Conservation (phyloP, 1,284 basidiomycete species). For the Mycena citricolor region DNA sequence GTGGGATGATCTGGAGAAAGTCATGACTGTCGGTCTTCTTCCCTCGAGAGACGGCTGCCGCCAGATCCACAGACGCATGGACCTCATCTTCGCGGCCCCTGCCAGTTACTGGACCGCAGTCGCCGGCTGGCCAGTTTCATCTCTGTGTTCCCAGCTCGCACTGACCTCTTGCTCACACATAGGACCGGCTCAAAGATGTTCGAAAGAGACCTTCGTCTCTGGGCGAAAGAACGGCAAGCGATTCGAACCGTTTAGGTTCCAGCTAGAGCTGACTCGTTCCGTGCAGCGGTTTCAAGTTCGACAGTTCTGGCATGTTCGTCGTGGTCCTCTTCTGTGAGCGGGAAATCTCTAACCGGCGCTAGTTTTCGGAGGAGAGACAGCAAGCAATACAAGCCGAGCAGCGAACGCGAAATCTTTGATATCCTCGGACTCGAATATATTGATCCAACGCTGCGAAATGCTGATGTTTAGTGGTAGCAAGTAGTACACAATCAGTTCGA, state of each 20-base stretch:
- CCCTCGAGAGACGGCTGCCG: conserved; percentile 37
- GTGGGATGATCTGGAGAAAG: conserved; percentile 71
- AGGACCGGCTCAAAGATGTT: conserved; percentile 85
- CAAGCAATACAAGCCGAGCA: conserved; percentile 54
- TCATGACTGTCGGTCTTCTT: conserved; percentile 65
- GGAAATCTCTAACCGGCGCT: conserved; percentile 4
- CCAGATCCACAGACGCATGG: conserved; percentile 59
- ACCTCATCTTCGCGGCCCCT: conserved; percentile 71
- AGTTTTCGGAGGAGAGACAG: conserved; percentile 68
- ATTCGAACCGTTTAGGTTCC: conserved; percentile 1
- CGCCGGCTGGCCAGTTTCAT: conserved; percentile 62
- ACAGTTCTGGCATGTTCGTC: conserved; percentile 73
- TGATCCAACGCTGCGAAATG: conserved; percentile 67
- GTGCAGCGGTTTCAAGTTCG: conserved; percentile 73
- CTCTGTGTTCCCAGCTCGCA: no score
- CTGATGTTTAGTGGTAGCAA: conserved; percentile 44
- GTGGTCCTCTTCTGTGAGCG: conserved; percentile 14
- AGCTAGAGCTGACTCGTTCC: conserved; percentile 9
- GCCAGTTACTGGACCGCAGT: conserved; percentile 77
- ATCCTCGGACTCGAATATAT: conserved; percentile 68
- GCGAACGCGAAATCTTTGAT: conserved; percentile 70
- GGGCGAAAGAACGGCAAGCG: conserved; percentile 65
- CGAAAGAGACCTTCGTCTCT: conserved; percentile 72
- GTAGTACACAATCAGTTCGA: conserved; percentile 31
- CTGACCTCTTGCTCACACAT: neutral